Percentiles rank a stretch among this genome's conserved stretches.
Conservation (phyloP, 2,329 filamentous ascomycete genomes). For the Claviceps maximensis region DNA sequence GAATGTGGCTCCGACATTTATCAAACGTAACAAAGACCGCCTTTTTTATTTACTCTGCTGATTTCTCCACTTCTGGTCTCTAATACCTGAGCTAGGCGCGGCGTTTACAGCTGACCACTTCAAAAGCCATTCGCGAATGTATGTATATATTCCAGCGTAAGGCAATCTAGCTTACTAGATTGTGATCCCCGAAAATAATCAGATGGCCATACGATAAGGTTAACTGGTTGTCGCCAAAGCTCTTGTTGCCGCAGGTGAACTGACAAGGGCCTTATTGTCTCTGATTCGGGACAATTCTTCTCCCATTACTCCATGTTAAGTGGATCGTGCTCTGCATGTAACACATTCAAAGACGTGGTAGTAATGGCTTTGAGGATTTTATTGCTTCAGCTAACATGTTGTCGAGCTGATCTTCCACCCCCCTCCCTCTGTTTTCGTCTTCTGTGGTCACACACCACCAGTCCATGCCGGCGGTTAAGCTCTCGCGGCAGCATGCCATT, state of each 20-base stretch:
- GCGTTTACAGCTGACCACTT: too few species aligned
- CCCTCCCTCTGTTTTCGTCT: too few species aligned
- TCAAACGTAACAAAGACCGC: too few species aligned
- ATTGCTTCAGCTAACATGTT: background rate
- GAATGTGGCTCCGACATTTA: background rate
- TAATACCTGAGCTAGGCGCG: too few species aligned
- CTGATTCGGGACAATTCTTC: background rate
- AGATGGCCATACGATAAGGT: background rate
- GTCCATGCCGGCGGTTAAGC: background rate
- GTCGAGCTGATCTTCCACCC: background rate
- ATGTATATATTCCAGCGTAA: too few species aligned
- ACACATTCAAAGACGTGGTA: background rate
- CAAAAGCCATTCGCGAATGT: too few species aligned
- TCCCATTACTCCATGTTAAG: background rate
- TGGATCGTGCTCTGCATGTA: background rate
- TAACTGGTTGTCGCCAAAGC: background rate
- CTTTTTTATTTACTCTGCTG: background rate
- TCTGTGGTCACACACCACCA: slow-evolving; percentile 3
- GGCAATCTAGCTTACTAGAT: too few species aligned
- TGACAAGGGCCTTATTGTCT: background rate
- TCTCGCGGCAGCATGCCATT: background rate
- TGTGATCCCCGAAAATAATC: background rate
- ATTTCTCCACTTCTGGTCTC: too few species aligned
- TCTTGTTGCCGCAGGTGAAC: background rate
- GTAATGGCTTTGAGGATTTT: background rate